These are phyloP conservation scores for Anethum foeniculum DNA, from an alignment of 140 eudicot genomes.

Conservation along the genomic window DNA sequence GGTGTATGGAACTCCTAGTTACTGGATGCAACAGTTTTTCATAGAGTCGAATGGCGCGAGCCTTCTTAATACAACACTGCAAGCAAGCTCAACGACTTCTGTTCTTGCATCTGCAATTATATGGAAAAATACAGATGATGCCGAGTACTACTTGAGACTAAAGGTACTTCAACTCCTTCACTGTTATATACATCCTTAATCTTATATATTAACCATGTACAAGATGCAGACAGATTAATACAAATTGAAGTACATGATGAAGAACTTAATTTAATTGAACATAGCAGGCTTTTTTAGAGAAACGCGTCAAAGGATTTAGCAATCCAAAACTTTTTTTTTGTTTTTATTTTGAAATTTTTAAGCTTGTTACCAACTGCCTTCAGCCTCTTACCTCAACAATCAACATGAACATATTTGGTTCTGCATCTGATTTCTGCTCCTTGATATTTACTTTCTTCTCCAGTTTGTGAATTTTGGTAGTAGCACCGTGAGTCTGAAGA, in stretches of 20 bases:
- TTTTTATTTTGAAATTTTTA: background rate
- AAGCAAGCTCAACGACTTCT: conserved; percentile 40
- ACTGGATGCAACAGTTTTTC: conserved; percentile 91
- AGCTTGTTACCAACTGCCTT: background rate
- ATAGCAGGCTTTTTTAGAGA: background rate
- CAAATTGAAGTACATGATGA: background rate
- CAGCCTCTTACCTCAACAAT: background rate
- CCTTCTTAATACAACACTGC: conserved; percentile 55
- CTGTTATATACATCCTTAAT: background rate
- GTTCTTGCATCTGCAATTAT: conserved; percentile 63
- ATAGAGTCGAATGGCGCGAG: conserved; percentile 66
- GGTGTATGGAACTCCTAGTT: conserved; percentile 81
- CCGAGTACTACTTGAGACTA: conserved; percentile 45
- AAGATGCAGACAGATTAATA: background rate
- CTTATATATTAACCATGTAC: background rate
- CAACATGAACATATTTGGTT: background rate
- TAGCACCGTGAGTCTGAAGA: conserved; percentile 35
- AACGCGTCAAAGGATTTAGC: background rate
- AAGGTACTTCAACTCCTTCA: conserved; percentile 38
- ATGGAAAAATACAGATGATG: conserved; percentile 40
- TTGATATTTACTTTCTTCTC: background rate
- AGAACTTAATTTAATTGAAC: background rate
- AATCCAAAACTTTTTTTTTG: background rate
- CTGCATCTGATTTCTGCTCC: background rate
- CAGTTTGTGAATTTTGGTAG: conserved; percentile 82